Conservation (phyloP, 2,329 filamentous ascomycete genomes). For the Oidium heveae region DNA sequence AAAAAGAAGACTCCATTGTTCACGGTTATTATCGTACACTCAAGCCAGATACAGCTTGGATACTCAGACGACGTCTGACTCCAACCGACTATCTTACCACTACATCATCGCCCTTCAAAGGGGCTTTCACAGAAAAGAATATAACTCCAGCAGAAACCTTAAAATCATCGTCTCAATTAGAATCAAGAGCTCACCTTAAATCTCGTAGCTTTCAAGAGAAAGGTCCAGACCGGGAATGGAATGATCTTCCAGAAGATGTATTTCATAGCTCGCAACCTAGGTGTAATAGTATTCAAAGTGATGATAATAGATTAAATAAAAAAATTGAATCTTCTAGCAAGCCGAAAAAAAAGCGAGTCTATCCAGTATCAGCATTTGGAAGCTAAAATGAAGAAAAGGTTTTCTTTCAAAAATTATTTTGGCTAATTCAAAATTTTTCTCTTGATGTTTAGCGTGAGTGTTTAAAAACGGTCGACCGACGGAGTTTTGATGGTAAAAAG, state of each 20-base stretch:
- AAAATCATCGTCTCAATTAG: neutral
- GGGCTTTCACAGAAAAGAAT: conserved; percentile 2
- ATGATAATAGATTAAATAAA: conserved; percentile 11
- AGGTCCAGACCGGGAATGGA: conserved; percentile 36
- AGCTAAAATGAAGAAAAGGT: neutral
- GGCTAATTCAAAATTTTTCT: neutral
- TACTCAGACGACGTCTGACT: conserved; percentile 22
- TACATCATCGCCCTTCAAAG: conserved; percentile 14
- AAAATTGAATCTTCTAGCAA: conserved; percentile 11
- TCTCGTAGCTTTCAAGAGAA: conserved; percentile 28
- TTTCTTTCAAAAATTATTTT: no score
- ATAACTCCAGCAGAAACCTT: conserved; percentile 1
- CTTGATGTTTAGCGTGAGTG: neutral
- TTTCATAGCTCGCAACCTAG: conserved; percentile 27
- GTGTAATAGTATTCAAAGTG: conserved; percentile 8
- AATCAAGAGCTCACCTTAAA: neutral
- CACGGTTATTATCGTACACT: conserved; percentile 36
- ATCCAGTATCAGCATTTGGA: conserved; percentile 36
- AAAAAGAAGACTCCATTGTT: conserved; percentile 19
- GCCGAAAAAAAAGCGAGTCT: conserved; percentile 30
- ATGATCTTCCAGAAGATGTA: conserved; percentile 36
- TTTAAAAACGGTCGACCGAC: neutral
- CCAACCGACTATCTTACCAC: conserved; percentile 8
- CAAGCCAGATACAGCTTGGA: conserved; percentile 33
- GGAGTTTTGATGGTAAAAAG: neutral